These are phyloP conservation scores for Saccharomyces hybrid DNA, from an alignment of 1,139 yeast species.

Conservation along the genomic window DNA sequence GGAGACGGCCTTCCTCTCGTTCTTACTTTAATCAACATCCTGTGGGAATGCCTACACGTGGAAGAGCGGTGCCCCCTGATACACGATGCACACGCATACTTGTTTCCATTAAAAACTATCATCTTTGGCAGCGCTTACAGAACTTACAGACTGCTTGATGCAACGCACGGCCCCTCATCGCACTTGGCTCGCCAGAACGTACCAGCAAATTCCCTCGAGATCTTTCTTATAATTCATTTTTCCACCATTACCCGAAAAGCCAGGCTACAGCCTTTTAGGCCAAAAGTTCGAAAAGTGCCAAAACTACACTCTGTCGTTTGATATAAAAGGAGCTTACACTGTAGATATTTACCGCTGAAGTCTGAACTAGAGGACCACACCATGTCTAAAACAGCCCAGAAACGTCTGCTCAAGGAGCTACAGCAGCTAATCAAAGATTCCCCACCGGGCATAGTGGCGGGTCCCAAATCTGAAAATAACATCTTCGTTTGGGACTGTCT, in stretches of 20 bases:
- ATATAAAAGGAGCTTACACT: neutral
- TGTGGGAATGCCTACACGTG: conserved; percentile 69
- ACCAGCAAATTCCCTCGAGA: neutral
- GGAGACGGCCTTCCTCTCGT: conserved; percentile 71
- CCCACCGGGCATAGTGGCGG: conserved; percentile 94
- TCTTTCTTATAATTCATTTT: neutral
- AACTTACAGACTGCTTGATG: neutral
- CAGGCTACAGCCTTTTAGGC: neutral
- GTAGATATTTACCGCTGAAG: neutral
- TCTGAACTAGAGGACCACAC: neutral
- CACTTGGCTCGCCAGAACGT: neutral
- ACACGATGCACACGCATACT: conserved; percentile 86
- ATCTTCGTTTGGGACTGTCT: conserved; percentile 87
- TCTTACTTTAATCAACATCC: conserved; percentile 78
- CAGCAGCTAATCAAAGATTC: conserved; percentile 80
- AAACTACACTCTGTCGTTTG: neutral
- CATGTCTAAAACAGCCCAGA: conserved; percentile 61
- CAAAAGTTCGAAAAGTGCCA: neutral
- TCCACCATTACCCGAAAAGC: neutral
- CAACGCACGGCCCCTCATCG: neutral
- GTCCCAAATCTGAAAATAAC: conserved; percentile 77
- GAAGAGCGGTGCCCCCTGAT: conserved; percentile 91
- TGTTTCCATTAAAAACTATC: conserved; percentile 79
- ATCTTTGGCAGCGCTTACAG: conserved; percentile 32
- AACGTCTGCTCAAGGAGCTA: conserved; percentile 78